A percentile compares a stretch with the other conserved stretches of the same genome.
Conservation (phyloP, 2,329 filamentous ascomycete species). For the Dactylellina haptotyla region DNA sequence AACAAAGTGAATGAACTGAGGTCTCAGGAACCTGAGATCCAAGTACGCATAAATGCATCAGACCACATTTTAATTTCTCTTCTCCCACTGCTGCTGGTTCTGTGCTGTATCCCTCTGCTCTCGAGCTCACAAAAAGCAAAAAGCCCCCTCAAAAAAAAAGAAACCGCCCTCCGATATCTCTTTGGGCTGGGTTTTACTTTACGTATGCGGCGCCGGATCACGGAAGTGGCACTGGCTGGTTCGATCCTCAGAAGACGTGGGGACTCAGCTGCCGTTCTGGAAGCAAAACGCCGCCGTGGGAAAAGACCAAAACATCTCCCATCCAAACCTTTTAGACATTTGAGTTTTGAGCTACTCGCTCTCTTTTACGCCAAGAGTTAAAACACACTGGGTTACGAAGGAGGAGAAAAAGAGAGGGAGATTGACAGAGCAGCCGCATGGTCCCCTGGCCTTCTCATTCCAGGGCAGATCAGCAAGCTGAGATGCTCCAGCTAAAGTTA, state of each 20-base stretch:
- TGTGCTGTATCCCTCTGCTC: no score
- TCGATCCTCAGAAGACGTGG: not conserved
- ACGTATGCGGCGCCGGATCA: constrained; percentile 12
- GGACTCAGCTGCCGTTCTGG: constrained; percentile 1
- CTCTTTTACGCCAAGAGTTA: no score
- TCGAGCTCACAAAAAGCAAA: no score
- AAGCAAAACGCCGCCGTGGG: no score
- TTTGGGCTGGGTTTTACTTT: not conserved
- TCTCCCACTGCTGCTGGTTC: not conserved
- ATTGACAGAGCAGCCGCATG: not conserved
- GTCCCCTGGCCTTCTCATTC: not conserved
- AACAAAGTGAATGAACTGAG: not conserved
- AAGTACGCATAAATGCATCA: not conserved
- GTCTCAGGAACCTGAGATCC: not conserved
- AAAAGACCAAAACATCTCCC: no score
- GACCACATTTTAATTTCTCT: not conserved
- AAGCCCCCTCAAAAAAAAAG: no score
- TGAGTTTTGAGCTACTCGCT: no score
- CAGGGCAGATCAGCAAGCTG: not conserved
- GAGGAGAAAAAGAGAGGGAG: not conserved
- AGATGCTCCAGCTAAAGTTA: no score
- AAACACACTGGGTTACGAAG: no score
- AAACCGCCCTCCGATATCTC: not conserved
- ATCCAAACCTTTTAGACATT: no score
- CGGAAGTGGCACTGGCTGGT: not conserved